A percentile compares a stretch with the other conserved stretches of the same genome.
Conservation (phyloP, 2,329 filamentous ascomycete genomes). For the Colletotrichum sp. region DNA sequence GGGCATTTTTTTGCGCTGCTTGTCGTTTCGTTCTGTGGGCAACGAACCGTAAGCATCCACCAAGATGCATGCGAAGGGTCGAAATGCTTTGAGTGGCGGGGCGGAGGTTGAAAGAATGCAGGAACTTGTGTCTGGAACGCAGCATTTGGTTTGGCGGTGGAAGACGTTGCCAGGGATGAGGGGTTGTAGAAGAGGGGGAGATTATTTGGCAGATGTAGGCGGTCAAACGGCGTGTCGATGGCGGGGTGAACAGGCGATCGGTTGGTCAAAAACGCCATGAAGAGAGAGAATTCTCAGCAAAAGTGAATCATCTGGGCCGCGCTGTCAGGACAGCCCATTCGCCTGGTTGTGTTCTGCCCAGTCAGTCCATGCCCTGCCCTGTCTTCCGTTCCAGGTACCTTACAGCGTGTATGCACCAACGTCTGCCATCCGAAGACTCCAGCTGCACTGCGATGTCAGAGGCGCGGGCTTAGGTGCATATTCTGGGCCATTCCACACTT, state of each 20-base stretch:
- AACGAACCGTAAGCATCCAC: background rate
- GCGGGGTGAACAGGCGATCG: background rate
- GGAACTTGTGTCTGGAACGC: background rate
- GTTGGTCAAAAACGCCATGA: background rate
- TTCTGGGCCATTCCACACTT: background rate
- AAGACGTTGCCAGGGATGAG: background rate
- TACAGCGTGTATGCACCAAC: constrained; percentile 3
- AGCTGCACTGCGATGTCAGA: background rate
- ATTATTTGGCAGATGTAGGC: background rate
- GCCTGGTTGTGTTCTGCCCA: background rate
- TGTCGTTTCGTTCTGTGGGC: background rate
- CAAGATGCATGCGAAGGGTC: background rate
- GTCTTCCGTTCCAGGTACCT: constrained; percentile 9
- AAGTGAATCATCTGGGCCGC: background rate
- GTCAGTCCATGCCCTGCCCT: background rate
- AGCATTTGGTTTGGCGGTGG: background rate
- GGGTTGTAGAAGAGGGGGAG: background rate
- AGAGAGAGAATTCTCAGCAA: background rate
- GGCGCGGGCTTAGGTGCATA: background rate
- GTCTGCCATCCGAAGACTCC: constrained; percentile 9
- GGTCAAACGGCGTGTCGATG: background rate
- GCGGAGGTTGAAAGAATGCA: background rate
- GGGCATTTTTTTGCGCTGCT: background rate
- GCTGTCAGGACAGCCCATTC: background rate
- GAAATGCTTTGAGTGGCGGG: background rate